These are phyloP conservation scores for Panicum miliaceum DNA, from an alignment of 176 grass and related monocot species.

Conservation along the genomic window DNA sequence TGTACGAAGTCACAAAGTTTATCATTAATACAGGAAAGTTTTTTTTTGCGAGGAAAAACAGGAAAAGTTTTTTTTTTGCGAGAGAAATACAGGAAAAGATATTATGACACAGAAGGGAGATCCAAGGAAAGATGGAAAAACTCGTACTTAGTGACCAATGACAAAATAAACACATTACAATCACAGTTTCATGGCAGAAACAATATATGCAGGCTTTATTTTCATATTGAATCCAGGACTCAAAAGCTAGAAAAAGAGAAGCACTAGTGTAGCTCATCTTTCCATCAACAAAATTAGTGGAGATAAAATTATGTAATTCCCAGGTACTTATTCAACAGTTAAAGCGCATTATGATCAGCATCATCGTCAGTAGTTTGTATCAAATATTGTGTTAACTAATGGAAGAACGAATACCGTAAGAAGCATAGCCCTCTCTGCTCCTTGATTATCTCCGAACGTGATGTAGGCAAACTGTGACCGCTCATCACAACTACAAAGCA, in stretches of 20 bases:
- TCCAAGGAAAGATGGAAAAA: background rate
- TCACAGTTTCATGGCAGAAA: background rate
- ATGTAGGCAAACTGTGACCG: conserved; percentile 81
- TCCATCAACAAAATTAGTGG: background rate
- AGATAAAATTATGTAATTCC: background rate
- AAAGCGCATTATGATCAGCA: background rate
- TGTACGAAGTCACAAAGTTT: background rate
- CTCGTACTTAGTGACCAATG: background rate
- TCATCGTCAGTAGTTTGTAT: conserved; percentile 1
- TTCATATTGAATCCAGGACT: background rate
- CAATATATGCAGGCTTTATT: background rate
- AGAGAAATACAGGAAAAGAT: background rate
- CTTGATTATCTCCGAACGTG: conserved; percentile 69
- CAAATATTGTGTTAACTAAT: background rate
- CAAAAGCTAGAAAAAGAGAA: background rate
- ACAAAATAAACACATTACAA: background rate
- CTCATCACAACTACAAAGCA: conserved; percentile 63
- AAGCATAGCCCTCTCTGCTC: conserved; percentile 86
- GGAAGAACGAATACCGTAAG: conserved; percentile 63
- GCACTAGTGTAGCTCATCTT: background rate
- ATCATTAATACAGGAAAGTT: background rate
- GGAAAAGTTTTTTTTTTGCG: background rate
- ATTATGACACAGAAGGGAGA: background rate
- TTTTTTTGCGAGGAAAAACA: background rate
- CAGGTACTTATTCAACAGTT: background rate